Evolutionary conservation across 1,284 basidiomycete species (phyloP), one percentile per base, ranked within the genome.

Genomic region (Nidula niveotomentosa): DNA sequence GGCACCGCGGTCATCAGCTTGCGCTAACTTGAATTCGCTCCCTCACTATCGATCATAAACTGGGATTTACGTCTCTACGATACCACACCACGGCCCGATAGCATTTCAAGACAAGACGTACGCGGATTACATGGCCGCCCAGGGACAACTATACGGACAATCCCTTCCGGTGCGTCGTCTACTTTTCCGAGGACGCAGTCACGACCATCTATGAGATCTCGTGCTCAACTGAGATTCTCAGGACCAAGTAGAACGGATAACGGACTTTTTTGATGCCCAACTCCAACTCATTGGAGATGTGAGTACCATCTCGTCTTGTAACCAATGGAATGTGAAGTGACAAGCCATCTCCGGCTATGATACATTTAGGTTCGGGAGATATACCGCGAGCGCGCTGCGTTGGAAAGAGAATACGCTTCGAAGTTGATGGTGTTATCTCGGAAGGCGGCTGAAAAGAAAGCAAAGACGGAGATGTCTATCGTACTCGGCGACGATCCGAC

Each of bases 321-420:
- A 36, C 35, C 34, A 12, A 49, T 13, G 48, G 13, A 36, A 18
- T 34, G 45, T 15, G 45, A 12, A 23, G 12, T 12, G 18, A 18
- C 8, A 15, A 47, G 3, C 5, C 18, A n/a, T 17, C 30, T 52
- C n/a, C 36, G 30, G 15, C 8, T 34, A 41, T 12, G 44, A n/a
- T 36, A 17, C 33, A 39, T 50, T 5, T 62, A 91, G 89, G 78
- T 88, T 52, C 82, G 88, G 52, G 89, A 92, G 48, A 65, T 92
- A 48, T 85, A 90, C 64, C 76, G 77, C 52, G 87, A 88, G 53
- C 78, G 86, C 44, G 83, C 75, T 13, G 77, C 75, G 10, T 73
- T 93, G 10, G 91, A 93, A 67, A 82, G 85, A 51, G 90, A 93
- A 63, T 92, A 91, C 65, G 86, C 89, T 1, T 65, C 71, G 15